These are phyloP conservation scores for Annulohypoxylon moriforme DNA, from an alignment of 495 filamentous ascomycete genomes.

Conservation along the genomic window DNA sequence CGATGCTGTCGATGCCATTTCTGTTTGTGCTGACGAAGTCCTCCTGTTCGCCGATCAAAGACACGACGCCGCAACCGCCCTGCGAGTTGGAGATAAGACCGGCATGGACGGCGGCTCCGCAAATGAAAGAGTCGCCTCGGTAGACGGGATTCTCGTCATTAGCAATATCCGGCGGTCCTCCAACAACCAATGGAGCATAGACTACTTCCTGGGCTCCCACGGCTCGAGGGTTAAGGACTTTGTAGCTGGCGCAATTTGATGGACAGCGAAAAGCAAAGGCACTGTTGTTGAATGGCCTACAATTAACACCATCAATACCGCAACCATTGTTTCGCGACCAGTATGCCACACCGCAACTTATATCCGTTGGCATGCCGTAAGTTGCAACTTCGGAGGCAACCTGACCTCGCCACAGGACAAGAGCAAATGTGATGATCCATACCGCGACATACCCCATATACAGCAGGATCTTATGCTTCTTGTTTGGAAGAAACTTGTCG, in stretches of 20 bases:
- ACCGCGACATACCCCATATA: constrained; percentile 70
- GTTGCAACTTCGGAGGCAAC: constrained; percentile 73
- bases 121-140: constrained; percentile 85
- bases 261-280: constrained; percentile 83
- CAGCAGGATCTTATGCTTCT: constrained; percentile 67
- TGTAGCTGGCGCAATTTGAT: constrained; percentile 73
- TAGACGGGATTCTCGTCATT: constrained; percentile 66
- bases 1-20: constrained; percentile 73
- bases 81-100: constrained; percentile 73
- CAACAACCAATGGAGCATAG: constrained; percentile 78
- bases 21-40: constrained; percentile 68
- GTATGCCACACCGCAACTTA: constrained; percentile 73
- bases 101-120: constrained; percentile 81
- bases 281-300: constrained; percentile 79
- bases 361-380: constrained; percentile 71
- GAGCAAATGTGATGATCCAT: constrained; percentile 79
- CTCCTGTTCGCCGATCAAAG: constrained; percentile 73
- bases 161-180: constrained; percentile 68
- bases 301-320: constrained; percentile 81
- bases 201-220: constrained; percentile 78
- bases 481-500: constrained; percentile 71
- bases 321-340: constrained; percentile 79
- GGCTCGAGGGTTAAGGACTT: constrained; percentile 75
- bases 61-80: constrained; percentile 82
- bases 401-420: constrained; percentile 72